Evolutionary conservation across 2,329 filamentous ascomycete genomes (phyloP).

Genomic region (Xylariaceae sp.): DNA sequence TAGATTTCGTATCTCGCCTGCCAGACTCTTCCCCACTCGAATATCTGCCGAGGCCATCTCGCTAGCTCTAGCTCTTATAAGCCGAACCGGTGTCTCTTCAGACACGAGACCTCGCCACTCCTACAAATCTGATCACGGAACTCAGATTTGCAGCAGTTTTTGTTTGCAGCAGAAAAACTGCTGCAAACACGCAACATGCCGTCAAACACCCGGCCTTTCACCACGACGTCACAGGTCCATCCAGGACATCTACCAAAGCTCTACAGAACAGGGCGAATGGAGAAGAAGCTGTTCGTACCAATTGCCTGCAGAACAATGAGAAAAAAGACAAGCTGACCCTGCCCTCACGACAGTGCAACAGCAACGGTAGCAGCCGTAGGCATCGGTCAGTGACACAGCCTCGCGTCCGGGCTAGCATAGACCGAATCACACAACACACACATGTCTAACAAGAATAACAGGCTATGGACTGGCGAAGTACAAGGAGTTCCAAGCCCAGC

Average conservation of each 20-base stretch:
- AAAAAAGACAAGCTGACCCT: slow-evolving; percentile 15
- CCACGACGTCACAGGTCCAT: slow-evolving; percentile 27
- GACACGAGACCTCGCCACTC: no score
- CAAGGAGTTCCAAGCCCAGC: slow-evolving; percentile 23
- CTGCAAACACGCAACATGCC: slow-evolving; percentile 4
- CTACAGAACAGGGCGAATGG: slow-evolving; percentile 25
- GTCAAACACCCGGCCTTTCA: slow-evolving; percentile 23
- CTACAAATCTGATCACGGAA: no score
- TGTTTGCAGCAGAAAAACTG: no score
- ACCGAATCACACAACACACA: slow-evolving; percentile 9
- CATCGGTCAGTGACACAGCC: slow-evolving; percentile 33
- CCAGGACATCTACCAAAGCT: slow-evolving; percentile 28
- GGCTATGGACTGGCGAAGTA: slow-evolving; percentile 30
- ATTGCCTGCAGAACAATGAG: background rate
- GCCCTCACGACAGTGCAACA: slow-evolving; percentile 22
- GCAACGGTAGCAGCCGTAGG: slow-evolving; percentile 30
- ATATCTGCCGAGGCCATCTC: no score
- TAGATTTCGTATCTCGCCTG: no score
- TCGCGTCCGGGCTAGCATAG: slow-evolving; percentile 23
- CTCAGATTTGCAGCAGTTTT: no score
- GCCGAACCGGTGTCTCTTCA: no score
- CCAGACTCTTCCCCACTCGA: no score
- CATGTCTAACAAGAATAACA: slow-evolving; percentile 4
- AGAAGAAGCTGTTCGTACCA: slow-evolving; percentile 22
- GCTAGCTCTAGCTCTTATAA: no score